Percentiles rank a stretch among this genome's conserved stretches.
Conservation (phyloP, 164 flowering plant species). For the Magnolia changhungtana region DNA sequence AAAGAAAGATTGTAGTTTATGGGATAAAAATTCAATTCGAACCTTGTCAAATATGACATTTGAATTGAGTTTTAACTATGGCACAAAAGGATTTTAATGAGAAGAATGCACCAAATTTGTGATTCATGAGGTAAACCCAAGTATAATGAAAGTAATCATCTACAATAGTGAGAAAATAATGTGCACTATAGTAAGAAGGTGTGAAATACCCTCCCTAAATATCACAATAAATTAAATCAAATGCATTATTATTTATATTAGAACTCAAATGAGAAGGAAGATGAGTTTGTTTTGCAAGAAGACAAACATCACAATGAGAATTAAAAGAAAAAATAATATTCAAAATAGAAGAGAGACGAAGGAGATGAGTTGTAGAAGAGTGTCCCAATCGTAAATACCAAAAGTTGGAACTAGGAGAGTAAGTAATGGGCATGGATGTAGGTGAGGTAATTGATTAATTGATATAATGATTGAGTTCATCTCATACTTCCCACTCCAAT, state of each 20-base stretch:
- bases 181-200: conserved; percentile 1
- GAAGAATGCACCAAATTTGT: neutral
- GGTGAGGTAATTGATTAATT: too few relatives aligned
- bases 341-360: too few relatives aligned
- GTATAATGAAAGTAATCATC: conserved; percentile 7
- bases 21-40: neutral
- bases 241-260: neutral
- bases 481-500: neutral
- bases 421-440: neutral
- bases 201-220: conserved; percentile 4
- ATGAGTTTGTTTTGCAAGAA: neutral
- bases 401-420: neutral
- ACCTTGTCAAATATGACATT: neutral
- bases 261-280: neutral
- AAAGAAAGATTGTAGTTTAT: too few relatives aligned
- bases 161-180: conserved; percentile 5
- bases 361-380: neutral
- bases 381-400: too few relatives aligned
- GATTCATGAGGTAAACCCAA: neutral
- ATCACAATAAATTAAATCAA: conserved; percentile 1
- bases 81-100: neutral
- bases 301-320: neutral
- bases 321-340: neutral
- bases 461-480: neutral
- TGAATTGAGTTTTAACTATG: neutral